phyloP scores from a whole-genome alignment of 257 asterid species.

The Jacaranda mimosifolia region DNA sequence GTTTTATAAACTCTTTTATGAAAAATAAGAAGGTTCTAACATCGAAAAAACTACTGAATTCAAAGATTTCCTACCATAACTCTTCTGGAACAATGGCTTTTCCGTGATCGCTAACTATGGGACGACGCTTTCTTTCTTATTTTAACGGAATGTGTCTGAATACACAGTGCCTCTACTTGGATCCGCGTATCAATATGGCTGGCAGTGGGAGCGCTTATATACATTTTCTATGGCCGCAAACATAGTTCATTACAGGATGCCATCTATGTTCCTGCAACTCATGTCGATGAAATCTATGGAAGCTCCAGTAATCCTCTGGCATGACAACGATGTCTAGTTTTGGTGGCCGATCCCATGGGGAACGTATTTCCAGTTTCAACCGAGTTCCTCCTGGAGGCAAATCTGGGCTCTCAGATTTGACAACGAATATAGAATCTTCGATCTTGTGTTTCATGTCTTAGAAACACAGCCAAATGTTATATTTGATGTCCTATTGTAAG shows the following conservation, averaged over 20 bases:
- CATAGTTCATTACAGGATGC: constrained; percentile 81
- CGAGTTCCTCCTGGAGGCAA: constrained; percentile 11
- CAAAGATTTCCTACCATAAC: not conserved
- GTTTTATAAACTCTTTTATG: too few relatives aligned
- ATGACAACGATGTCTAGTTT: constrained; percentile 30
- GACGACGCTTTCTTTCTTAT: not conserved
- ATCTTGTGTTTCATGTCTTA: constrained; percentile 45
- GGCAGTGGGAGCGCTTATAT: constrained; percentile 63
- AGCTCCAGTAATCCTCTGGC: constrained; percentile 51
- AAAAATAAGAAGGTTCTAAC: too few relatives aligned
- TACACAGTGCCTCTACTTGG: constrained; percentile 84
- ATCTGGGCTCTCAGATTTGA: constrained; percentile 38
- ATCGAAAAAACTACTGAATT: not conserved
- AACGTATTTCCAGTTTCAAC: not conserved
- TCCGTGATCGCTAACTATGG: not conserved
- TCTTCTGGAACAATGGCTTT: not conserved
- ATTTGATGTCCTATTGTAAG: constrained; percentile 23
- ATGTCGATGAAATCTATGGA: constrained; percentile 83
- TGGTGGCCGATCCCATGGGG: not conserved
- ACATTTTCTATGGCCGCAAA: constrained; percentile 72
- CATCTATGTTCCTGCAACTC: constrained; percentile 90
- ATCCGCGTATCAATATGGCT: constrained; percentile 86
- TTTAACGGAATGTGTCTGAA: not conserved
- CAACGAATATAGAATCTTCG: not conserved
- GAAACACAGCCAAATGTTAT: constrained; percentile 37